Percentiles rank a stretch among this genome's conserved stretches.
Evolutionary conservation across 805 yeast genomes (phyloP).

Genomic region (Ogataea philodendri): DNA sequence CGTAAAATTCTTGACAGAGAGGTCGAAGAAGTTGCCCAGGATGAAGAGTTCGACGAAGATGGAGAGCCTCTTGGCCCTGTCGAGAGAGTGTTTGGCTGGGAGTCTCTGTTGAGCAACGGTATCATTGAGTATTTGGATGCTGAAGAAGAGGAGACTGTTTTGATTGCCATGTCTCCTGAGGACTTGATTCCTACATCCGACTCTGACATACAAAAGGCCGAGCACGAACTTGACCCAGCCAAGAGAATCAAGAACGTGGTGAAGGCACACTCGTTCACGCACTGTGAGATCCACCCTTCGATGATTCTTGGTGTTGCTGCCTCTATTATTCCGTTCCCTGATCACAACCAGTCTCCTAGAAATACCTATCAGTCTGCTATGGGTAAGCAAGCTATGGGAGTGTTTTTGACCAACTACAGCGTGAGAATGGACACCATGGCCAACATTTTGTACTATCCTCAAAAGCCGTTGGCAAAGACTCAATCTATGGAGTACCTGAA

Average conservation of each 20-base stretch:
- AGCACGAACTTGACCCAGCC: slow-evolving; percentile 63
- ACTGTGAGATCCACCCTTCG: slow-evolving; percentile 98
- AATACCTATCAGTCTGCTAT: slow-evolving; percentile 98
- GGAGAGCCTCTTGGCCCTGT: slow-evolving; percentile 48
- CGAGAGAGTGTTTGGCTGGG: slow-evolving; percentile 67
- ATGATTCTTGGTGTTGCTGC: slow-evolving; percentile 99
- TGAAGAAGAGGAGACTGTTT: slow-evolving; percentile 96
- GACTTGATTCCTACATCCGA: slow-evolving; percentile 67
- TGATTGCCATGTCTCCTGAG: slow-evolving; percentile 99
- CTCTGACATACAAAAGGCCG: slow-evolving; percentile 38
- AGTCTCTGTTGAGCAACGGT: slow-evolving; percentile 77
- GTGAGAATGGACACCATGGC: slow-evolving; percentile 99
- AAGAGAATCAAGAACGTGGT: slow-evolving; percentile 71
- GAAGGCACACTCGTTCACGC: slow-evolving; percentile 79
- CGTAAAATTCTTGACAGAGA: slow-evolving; percentile 61
- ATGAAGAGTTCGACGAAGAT: slow-evolving; percentile 41
- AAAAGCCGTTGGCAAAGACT: slow-evolving; percentile 96
- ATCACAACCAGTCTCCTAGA: slow-evolving; percentile 99
- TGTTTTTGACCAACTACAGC: slow-evolving; percentile 87
- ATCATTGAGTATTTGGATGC: slow-evolving; percentile 96
- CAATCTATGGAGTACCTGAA: slow-evolving; percentile 96
- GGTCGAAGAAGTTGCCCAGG: slow-evolving; percentile 56
- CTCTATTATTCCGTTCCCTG: slow-evolving; percentile 98
- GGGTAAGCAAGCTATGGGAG: slow-evolving; percentile 99
- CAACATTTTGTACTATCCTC: slow-evolving; percentile 94